Evolutionary conservation across 768 basidiomycete genomes (phyloP), one percentile per base, ranked within the genome.

Genomic region (Thelephora ganbajun): DNA sequence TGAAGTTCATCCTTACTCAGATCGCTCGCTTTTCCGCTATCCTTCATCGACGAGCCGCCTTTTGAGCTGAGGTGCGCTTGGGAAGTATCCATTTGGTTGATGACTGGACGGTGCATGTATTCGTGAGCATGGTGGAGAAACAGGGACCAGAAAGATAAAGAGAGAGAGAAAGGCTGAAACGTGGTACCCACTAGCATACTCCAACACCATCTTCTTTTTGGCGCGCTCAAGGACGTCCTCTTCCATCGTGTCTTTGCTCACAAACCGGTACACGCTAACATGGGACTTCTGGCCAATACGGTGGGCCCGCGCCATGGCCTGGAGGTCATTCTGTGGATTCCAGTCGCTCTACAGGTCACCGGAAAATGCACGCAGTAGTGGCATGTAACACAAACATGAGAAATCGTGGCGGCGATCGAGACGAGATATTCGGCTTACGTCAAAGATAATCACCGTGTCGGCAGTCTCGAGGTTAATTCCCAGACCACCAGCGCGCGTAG

Each of bases 41-140:
- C 85, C 59, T 83, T 86, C 48, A 64, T 56, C 56, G 72, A 71
- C 26, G 73, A 64, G 26, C 62, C 65, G 16, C 75, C 73, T 58
- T 90, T 91, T 48, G 85, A 83, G 60, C 89, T 83, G 46, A 99
- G 79, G 65, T 97, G 89, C 37, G 89, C 88, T 54, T 97, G 96
- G 36, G 93, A 92, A 19, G 96, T 99, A 67, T 99, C 96, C 87
- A 98, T 96, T 67, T 98, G 94, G 66, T 97, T 96, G 71, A 99
- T 97, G 69, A 99, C 92, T 96, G 51, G 41, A 19, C 48, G 45
- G 43, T 47, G 36, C 19, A 33, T 44, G 43, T 43, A 48, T 34
- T 47, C 43, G 47, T 41, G 30, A 39, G 37, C 47, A 42, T 14
- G 36, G 35, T 18, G 33, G n/a, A n/a, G n/a, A n/a, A 43, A 35